Base-by-base conservation (phyloP, 1,284 basidiomycete genomes). In the Pseudozyma sp. region DNA sequence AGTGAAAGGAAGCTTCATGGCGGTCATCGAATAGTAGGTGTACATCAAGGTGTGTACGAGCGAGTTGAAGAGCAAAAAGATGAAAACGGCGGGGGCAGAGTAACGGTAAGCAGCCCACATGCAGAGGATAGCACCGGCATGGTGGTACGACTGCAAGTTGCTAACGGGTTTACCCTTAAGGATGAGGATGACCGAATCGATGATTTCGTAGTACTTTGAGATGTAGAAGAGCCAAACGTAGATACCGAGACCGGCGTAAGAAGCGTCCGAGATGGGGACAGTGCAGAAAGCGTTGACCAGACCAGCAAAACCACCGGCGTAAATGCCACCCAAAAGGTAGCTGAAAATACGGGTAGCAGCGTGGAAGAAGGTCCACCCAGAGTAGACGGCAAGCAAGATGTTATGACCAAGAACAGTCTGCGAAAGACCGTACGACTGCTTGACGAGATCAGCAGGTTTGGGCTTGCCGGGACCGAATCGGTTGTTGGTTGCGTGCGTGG, bases 151-250 rank as follows among this genome's bases (percentile, higher is more conserved):
- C 65, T 81, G 79, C 25, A 80, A 59, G 50, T 80, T 66, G 50
- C 76, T 74, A 31, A 84, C 83, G 45, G 83, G 80, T 67, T 84
- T 84, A 25, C 85, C 85, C 74, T 85, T 85, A 55, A 81, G 72
- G 45, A 85, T 79, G 44, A 85, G 79, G 65, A 85, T 85, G 43
- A 82, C 73, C 52, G 76, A 81, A 56, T 85, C 84, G 50, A 85
- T 58, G 25, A 85, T 77, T 58, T 85, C 84, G 79, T 82, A 85
- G 77, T 79, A 85, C 67, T 85, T 85, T 64, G 69, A 76, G 21
- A 83, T 53, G 71, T 85, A 85, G 71, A 85, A 85, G 31, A 83
- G 69, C 70, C 78, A 85, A 35, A 79, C 72, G 50, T 74, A 81
- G 47, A 78, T 54, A 14, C 75, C 73, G 34, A 85, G 80, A 2